Conservation (phyloP, 2,329 filamentous ascomycete species). For the Fusarium sulawesiense region DNA sequence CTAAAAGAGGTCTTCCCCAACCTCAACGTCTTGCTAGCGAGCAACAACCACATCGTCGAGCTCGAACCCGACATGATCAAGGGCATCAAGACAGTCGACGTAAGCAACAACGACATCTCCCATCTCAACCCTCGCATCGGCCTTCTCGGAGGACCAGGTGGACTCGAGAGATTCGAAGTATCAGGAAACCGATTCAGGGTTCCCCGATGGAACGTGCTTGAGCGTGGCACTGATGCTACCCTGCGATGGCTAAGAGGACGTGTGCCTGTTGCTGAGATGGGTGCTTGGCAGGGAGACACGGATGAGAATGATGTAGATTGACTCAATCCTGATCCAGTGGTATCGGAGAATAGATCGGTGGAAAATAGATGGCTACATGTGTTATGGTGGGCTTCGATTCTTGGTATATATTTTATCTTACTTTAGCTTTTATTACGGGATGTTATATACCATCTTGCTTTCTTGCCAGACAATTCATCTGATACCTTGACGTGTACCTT, state of each 20-base stretch:
- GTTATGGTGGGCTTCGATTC: slow-evolving; percentile 20
- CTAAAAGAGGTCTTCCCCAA: slow-evolving; percentile 76
- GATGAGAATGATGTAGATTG: slow-evolving; percentile 50
- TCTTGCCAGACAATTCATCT: neutral
- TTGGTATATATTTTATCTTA: slow-evolving; percentile 24
- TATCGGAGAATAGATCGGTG: neutral
- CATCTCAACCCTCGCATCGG: slow-evolving; percentile 84
- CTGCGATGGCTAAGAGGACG: slow-evolving; percentile 83
- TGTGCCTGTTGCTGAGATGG: slow-evolving; percentile 73
- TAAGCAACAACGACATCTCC: slow-evolving; percentile 87
- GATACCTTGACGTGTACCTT: neutral
- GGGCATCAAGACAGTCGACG: slow-evolving; percentile 73
- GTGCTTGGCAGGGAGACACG: slow-evolving; percentile 63
- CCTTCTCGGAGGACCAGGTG: slow-evolving; percentile 72
- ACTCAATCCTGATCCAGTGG: neutral
- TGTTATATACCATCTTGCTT: slow-evolving; percentile 32
- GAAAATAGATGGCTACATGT: neutral
- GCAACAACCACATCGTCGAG: slow-evolving; percentile 82
- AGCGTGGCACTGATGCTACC: slow-evolving; percentile 87
- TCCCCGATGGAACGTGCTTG: slow-evolving; percentile 83
- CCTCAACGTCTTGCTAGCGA: slow-evolving; percentile 76
- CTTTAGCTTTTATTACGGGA: slow-evolving; percentile 32
- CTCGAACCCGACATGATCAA: slow-evolving; percentile 78
- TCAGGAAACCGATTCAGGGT: slow-evolving; percentile 89
- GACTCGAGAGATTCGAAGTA: slow-evolving; percentile 77